Base-by-base conservation (phyloP, 345 rosid genomes). In the Kernera saxatilis region DNA sequence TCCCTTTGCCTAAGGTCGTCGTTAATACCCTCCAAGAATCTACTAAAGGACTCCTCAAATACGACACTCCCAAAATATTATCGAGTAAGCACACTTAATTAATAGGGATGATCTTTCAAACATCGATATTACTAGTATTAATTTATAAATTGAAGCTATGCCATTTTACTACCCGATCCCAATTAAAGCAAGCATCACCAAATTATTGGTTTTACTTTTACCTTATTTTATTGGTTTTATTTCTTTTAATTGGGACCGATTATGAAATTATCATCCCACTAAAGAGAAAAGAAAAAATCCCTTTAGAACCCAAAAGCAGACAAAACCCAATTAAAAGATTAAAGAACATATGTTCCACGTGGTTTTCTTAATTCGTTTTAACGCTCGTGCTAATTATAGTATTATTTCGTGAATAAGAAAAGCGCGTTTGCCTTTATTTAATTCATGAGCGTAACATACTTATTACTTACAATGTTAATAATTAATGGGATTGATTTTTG, bases 31-130 rank as follows among this genome's bases (percentile, higher is more conserved):
- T 90, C 30, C 84, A 78, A 63, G 90, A 89, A 46, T 85, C 91
- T 6, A 75, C 89, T 5, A 86, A 94, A 52, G 91, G 95, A 11
- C 80, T 91, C 12, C 95, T 94, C 78, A 91, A 78, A 79, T 94
- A 78, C 66, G 90, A 88, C 76, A 88, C 83, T 9, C 99, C 99
- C 62, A 88, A 86, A 79, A 82, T 94, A 46, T 30, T 94, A 55
- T 79, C 96, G 8, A 89, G 99, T 94, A 78, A 87, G 99, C 79
- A 53, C 43, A 54, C 55, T 43, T 27, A 49, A 5, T 30, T 5
- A 23, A 58, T 10, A 11, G 2, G 21, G 10, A 23, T 13, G 49
- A 4, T 12, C 9, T 37, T 64, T 14, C 27, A 6, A n/a, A 23
- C 44, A 64, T 14, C 14, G n/a, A n/a, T n/a, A n/a, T n/a, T n/a